phyloP scores from a whole-genome alignment of 306 rosid genomes.

The Delonix regia region DNA sequence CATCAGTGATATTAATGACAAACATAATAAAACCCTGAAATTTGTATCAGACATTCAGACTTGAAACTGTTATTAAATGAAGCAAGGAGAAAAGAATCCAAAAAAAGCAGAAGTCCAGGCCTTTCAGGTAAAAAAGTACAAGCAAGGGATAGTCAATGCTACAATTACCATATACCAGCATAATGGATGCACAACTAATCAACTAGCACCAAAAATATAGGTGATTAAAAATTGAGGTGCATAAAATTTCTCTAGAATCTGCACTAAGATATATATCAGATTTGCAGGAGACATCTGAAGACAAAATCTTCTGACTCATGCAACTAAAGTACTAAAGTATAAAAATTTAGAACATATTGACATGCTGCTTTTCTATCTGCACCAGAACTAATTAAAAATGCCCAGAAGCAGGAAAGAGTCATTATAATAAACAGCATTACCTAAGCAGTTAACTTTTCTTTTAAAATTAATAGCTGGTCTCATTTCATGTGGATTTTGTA shows the following conservation, averaged over 20 bases:
- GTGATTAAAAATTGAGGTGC: neutral
- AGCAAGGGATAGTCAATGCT: neutral
- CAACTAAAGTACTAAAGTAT: neutral
- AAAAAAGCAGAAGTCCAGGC: conserved; percentile 8
- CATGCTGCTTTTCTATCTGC: neutral
- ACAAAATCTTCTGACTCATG: neutral
- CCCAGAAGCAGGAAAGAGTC: neutral
- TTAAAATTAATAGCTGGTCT: too few relatives aligned
- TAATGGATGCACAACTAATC: neutral
- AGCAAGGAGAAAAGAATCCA: neutral
- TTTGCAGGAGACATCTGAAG: neutral
- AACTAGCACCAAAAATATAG: neutral
- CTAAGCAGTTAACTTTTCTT: neutral
- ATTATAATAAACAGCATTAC: neutral
- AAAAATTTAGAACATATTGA: neutral
- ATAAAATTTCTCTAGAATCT: neutral
- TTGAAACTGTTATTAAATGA: neutral
- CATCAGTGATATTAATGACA: conserved; percentile 8
- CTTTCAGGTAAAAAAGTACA: neutral
- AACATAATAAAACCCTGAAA: neutral
- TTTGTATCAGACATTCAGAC: neutral
- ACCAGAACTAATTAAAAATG: neutral
- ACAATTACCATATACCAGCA: neutral
- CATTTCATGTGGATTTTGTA: neutral
- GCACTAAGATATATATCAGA: neutral